Percentiles rank a stretch among this genome's conserved stretches.
Conservation (phyloP, 805 yeast species). For the Wickerhamiella dianesei region DNA sequence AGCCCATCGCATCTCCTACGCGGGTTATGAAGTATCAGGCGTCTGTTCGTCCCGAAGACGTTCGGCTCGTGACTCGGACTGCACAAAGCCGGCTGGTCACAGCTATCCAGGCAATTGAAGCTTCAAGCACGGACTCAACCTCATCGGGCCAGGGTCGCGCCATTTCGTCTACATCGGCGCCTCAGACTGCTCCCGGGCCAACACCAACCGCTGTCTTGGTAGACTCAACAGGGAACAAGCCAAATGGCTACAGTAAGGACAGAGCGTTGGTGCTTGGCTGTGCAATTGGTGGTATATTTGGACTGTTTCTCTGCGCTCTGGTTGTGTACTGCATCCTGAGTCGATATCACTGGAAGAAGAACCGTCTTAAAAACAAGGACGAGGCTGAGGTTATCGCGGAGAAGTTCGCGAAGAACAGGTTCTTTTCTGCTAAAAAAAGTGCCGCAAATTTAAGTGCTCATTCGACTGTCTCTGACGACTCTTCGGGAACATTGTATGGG, state of each 20-base stretch:
- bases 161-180: no score
- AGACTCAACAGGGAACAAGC: background rate
- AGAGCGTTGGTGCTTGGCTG: conserved; percentile 4
- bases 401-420: background rate
- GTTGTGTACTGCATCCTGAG: conserved; percentile 5
- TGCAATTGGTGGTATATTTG: conserved; percentile 10
- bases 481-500: background rate
- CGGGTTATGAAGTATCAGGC: no score
- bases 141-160: no score
- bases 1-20: no score
- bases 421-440: background rate
- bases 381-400: background rate
- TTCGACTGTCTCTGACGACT: background rate
- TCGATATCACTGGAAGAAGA: background rate
- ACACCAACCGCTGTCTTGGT: background rate
- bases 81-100: no score
- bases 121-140: no score
- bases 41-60: no score
- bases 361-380: background rate
- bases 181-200: background rate
- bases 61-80: no score
- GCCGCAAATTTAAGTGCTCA: background rate
- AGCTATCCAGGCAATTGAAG: no score
- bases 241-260: background rate
- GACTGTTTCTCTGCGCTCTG: conserved; percentile 4